Base-by-base conservation (phyloP, 2,329 filamentous ascomycete species). In the Aspergillus sp. region DNA sequence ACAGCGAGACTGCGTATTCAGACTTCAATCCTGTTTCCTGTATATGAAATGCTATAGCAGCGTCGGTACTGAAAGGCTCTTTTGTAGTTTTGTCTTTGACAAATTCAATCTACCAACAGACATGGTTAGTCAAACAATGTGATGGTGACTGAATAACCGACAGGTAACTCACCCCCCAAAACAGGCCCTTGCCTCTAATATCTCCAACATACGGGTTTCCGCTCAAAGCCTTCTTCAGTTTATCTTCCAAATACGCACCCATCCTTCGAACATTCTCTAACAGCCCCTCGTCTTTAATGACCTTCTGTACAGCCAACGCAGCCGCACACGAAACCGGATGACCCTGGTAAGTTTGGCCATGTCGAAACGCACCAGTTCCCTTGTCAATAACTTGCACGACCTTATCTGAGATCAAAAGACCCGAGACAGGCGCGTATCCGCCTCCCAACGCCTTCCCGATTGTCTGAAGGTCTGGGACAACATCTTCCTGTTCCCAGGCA, bases 281-380 rank as follows among this genome's bases (percentile, higher is more conserved):
- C 1, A 91, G 70, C 2, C 81, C 74, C 0, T 88, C 79, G 13
- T 86, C 73, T 5, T 77, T 69, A 20, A 90, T 80, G 27, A 87
- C 83, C 33, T 73, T 86, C 46, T 86, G 84, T 0, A 89, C 76
- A 0, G 84, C 87, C 0, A 86, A 82, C 0, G 86, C 84, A 12
- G 80, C 82, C 15, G 81, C 80, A 66, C 83, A 86, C 3, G 78
- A 79, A 13, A 85, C 63, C 0, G 84, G 80, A 64, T 84, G 82
- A 77, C 62, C 86, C 83, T 72, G 89, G 82, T 62, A 87, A 73
- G 86, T 70, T 71, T 87, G 83, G 0, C 83, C 85, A 64, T 87
- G 84, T 5, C 76, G 75, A 68, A 87, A 86, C 2, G 73, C 75
- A 5, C 77, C 71, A 0, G 77, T 77, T 17, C 82, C 80, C 17